Evolutionary conservation across 1,139 yeast species (phyloP).

Genomic region (Sugiyamaella pinicola): DNA sequence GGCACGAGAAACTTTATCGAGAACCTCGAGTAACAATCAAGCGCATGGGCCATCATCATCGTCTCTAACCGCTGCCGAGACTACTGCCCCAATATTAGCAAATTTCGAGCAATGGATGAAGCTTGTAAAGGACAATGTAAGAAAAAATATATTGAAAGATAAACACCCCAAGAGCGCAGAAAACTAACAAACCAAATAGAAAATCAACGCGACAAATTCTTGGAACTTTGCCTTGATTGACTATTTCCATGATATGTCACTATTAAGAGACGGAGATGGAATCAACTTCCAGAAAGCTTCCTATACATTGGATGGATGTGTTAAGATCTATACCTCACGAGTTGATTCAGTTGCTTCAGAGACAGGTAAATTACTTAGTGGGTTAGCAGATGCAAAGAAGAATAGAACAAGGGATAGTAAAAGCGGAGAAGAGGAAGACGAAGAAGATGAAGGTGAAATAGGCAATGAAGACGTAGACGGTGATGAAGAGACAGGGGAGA

Average conservation of each 20-base stretch:
- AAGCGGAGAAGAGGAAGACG: conserved; percentile 40
- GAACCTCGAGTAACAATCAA: conserved; percentile 3
- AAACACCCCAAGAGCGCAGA: too few relatives aligned
- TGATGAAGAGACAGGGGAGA: conserved; percentile 37
- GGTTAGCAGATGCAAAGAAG: conserved; percentile 51
- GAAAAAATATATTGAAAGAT: neutral
- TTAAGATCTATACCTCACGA: conserved; percentile 78
- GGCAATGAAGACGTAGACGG: conserved; percentile 37
- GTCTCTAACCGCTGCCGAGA: conserved; percentile 16
- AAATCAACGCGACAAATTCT: conserved; percentile 53
- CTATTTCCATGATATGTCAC: conserved; percentile 71
- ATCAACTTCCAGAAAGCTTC: conserved; percentile 78
- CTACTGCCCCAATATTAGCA: conserved; percentile 46
- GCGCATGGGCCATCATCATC: conserved; percentile 5
- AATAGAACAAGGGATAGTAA: conserved; percentile 34
- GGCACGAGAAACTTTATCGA: conserved; percentile 32
- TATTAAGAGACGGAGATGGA: conserved; percentile 60
- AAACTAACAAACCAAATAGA: conserved; percentile 23
- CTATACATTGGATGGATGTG: conserved; percentile 83
- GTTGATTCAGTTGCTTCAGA: conserved; percentile 92
- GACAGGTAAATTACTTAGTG: conserved; percentile 82
- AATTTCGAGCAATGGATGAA: conserved; percentile 92
- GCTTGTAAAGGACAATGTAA: conserved; percentile 74
- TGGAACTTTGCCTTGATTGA: conserved; percentile 91
- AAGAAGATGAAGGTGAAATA: conserved; percentile 35